Percentiles rank a stretch among this genome's conserved stretches.
These are phyloP conservation scores for Skeletonema costatum DNA, from an alignment of 108 stramenopile genomes.

Conservation along the genomic window DNA sequence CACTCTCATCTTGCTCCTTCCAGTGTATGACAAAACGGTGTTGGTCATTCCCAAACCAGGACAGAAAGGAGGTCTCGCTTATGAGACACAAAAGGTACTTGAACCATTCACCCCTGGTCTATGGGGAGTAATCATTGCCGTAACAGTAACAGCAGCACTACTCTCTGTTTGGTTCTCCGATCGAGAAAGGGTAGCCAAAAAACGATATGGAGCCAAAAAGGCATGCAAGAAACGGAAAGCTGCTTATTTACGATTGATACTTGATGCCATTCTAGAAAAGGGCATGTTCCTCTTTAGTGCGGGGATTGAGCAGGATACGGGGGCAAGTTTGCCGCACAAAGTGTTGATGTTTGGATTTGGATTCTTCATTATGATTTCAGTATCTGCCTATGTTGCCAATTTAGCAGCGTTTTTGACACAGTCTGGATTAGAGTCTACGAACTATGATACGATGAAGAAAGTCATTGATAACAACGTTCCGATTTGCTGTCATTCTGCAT, in stretches of 20 bases:
- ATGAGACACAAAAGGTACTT: constrained; percentile 11
- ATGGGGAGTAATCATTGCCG: not conserved
- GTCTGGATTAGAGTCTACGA: not conserved
- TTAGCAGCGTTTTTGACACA: constrained; percentile 23
- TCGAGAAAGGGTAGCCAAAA: not conserved
- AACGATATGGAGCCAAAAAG: not conserved
- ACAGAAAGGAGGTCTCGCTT: not conserved
- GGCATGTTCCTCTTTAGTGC: constrained; percentile 28
- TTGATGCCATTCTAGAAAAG: not conserved
- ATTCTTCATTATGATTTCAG: constrained; percentile 29
- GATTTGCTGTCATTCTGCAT: constrained; percentile 26
- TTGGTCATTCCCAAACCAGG: constrained; percentile 22
- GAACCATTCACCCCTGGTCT: constrained; percentile 15
- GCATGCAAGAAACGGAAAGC: not conserved
- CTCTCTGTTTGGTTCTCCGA: constrained; percentile 8
- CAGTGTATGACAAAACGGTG: constrained; percentile 24
- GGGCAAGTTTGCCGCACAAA: constrained; percentile 11
- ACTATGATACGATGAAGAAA: not conserved
- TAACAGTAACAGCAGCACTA: not conserved
- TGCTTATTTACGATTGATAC: not conserved
- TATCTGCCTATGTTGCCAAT: constrained; percentile 28
- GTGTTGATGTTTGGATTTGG: constrained; percentile 28
- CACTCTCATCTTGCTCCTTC: not conserved
- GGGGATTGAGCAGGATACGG: constrained; percentile 17
- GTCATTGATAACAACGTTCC: not conserved